A percentile compares a stretch with the other conserved stretches of the same genome.
Evolutionary conservation across 2,329 filamentous ascomycete species (phyloP).

Genomic region (Pseudodiploospora longispora): DNA sequence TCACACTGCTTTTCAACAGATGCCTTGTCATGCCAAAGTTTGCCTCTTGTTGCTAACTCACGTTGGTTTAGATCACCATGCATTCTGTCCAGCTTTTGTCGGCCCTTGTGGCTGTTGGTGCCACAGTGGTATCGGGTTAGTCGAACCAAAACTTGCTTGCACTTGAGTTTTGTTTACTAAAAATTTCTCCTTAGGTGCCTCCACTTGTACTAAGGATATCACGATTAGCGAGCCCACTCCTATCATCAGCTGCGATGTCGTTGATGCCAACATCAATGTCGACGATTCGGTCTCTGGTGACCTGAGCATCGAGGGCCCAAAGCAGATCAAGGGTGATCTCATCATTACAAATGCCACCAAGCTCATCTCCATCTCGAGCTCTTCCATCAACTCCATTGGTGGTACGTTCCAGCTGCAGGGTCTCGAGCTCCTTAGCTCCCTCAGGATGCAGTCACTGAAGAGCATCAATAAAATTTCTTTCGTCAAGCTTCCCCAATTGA

Average conservation of each 20-base stretch:
- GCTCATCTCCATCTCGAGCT: conserved; percentile 55
- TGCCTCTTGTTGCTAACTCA: conserved; percentile 2
- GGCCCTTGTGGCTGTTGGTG: conserved; percentile 35
- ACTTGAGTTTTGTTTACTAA: background rate
- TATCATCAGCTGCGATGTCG: conserved; percentile 57
- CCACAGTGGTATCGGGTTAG: conserved; percentile 34
- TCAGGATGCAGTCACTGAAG: conserved; percentile 59
- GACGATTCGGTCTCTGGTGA: conserved; percentile 44
- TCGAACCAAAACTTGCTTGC: background rate
- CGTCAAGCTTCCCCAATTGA: conserved; percentile 59
- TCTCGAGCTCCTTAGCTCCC: conserved; percentile 58
- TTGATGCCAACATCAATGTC: conserved; percentile 62
- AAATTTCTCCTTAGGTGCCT: conserved; percentile 16
- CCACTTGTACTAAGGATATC: conserved; percentile 44
- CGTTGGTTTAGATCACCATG: conserved; percentile 32
- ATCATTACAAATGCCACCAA: conserved; percentile 50
- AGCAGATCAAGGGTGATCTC: conserved; percentile 49
- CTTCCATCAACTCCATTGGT: conserved; percentile 55
- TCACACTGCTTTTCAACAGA: too few species aligned
- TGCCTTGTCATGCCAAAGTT: too few species aligned
- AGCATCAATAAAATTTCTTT: conserved; percentile 61
- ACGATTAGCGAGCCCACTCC: conserved; percentile 55
- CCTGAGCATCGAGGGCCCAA: conserved; percentile 54
- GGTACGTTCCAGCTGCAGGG: conserved; percentile 62
- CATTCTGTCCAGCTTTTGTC: conserved; percentile 36